These are phyloP conservation scores for Gardenia jasminoides DNA, from an alignment of 257 asterid genomes.

Conservation along the genomic window DNA sequence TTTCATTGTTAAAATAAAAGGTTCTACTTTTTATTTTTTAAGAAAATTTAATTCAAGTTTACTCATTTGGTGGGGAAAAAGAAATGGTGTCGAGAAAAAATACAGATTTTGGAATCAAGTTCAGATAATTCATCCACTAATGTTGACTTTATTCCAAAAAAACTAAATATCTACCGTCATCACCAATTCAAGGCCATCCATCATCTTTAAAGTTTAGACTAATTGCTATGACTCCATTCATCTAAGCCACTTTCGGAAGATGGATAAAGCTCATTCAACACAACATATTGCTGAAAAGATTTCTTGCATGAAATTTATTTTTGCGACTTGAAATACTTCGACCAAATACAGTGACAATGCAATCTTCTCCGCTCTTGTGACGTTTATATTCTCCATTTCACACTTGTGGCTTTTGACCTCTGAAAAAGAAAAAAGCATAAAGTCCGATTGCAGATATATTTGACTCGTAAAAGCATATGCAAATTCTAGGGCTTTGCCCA, in stretches of 20 bases:
- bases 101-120: too few species aligned
- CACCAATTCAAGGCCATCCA: not conserved
- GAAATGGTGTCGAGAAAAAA: too few species aligned
- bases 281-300: not conserved
- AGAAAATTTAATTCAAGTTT: too few species aligned
- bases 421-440: conserved; percentile 7
- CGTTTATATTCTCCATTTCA: conserved; percentile 8
- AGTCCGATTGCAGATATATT: conserved; percentile 13
- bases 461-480: conserved; percentile 16
- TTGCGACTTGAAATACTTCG: not conserved
- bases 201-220: not conserved
- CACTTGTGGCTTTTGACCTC: conserved; percentile 21
- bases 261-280: not conserved
- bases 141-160: not conserved
- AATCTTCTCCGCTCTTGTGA: not conserved
- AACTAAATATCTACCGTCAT: too few species aligned
- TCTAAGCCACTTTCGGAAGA: not conserved
- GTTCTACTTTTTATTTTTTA: too few species aligned
- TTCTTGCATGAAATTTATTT: not conserved
- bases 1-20: too few species aligned
- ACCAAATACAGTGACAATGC: not conserved
- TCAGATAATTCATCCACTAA: too few species aligned
- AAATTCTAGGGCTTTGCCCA: conserved; percentile 2
- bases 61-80: too few species aligned
- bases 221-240: not conserved